These are phyloP conservation scores for Myxozyma lipomycoides DNA, from an alignment of 805 yeast genomes.

Conservation along the genomic window DNA sequence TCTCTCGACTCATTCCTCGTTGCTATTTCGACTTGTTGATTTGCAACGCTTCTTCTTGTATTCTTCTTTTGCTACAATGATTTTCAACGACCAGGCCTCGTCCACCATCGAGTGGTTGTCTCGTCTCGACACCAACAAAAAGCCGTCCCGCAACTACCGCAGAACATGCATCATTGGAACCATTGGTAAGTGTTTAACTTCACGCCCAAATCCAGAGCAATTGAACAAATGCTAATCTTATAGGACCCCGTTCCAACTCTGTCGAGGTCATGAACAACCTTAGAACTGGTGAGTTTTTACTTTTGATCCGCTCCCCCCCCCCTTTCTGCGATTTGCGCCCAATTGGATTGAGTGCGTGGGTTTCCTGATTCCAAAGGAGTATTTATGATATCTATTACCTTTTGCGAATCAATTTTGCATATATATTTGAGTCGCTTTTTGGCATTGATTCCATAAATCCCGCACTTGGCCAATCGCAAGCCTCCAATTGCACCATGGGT, in stretches of 20 bases:
- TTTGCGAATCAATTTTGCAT: neutral
- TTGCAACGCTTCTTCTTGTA: too few relatives aligned
- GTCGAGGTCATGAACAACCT: conserved; percentile 78
- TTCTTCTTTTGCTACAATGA: conserved; percentile 19
- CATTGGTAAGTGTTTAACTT: conserved; percentile 68
- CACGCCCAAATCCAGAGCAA: too few relatives aligned
- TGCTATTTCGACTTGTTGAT: too few relatives aligned
- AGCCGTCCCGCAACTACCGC: conserved; percentile 77
- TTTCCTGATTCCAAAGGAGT: too few relatives aligned
- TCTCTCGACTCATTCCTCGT: too few relatives aligned
- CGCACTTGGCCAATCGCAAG: too few relatives aligned
- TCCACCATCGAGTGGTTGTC: conserved; percentile 71
- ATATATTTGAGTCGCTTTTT: conserved; percentile 1
- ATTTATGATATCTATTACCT: too few relatives aligned
- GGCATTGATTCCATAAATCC: too few relatives aligned
- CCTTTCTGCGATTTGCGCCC: neutral
- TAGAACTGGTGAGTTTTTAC: conserved; percentile 52
- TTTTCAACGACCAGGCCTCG: conserved; percentile 27
- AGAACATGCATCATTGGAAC: conserved; percentile 98
- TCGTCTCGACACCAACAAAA: conserved; percentile 63
- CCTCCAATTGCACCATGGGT: neutral
- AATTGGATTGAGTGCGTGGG: too few relatives aligned
- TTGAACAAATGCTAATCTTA: too few relatives aligned
- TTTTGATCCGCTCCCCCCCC: neutral
- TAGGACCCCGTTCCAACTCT: conserved; percentile 90